Evolutionary conservation across 116 monocot genomes (phyloP), one percentile per base, ranked within the genome.

Genomic region (Posidonia oceanica): DNA sequence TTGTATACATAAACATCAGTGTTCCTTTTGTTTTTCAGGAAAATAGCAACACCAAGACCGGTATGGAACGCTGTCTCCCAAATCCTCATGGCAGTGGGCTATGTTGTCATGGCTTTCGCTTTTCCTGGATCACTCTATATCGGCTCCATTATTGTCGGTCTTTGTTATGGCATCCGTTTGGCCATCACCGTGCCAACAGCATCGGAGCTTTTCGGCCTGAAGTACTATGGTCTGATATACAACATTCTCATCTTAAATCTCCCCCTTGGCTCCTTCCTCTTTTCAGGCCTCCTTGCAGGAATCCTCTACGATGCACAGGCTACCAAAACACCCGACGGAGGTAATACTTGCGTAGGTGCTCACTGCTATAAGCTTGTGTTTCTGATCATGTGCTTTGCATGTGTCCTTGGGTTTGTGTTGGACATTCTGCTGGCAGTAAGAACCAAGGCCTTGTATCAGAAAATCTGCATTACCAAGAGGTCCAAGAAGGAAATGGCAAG

Each of bases 181-280:
- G 92, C 97, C 4, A 64, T 92, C 53, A 83, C 89, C 1, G 97
- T 97, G 56, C 89, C 97, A 0, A 83, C 85, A 0, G 87, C 89
- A 8, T 97, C 97, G 0, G 97, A 97, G 76, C 83, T 97, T 48
- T 92, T 97, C 38, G 97, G 97, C 2, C 87, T 97, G 5, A 97
- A 80, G 71, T 84, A 87, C 75, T 97, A 89, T 56, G 97, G 97
- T 10, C 85, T 97, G 52, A 84, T 92, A 20, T 97, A 97, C 86
- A 97, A 97, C 85, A 82, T 92, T 41, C 80, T 97, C 67, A 97
- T 97, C 66, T 82, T 97, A 20, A 97, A 97, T 75, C 85, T 97
- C 10, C 97, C 97, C 7, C 82, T 97, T 0, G 97, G 97, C 12
- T 97, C 97, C 58, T 97, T 97, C 79, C 92, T 97, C 68, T 97